Evolutionary conservation across 2,329 filamentous ascomycete genomes (phyloP).

Genomic region (Sclerotinia borealis): DNA sequence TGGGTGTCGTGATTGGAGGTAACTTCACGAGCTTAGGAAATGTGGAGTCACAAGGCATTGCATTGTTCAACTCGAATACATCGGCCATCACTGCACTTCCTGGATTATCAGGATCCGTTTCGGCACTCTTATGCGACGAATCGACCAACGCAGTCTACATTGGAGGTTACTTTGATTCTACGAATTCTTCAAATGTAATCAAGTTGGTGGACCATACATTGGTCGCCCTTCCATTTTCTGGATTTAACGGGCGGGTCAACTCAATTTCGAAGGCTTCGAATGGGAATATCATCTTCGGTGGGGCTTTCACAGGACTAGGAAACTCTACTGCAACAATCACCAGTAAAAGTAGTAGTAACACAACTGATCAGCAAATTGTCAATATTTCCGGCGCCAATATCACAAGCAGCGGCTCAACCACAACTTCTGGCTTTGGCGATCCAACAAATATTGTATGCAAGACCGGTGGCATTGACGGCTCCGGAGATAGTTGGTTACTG

Average conservation of each 20-base stretch:
- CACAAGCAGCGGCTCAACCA: constrained; percentile 56
- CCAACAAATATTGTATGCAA: constrained; percentile 81
- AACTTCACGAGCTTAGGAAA: constrained; percentile 91
- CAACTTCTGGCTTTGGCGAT: constrained; percentile 60
- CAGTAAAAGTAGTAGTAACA: constrained; percentile 33
- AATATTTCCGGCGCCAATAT: constrained; percentile 78
- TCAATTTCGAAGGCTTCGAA: constrained; percentile 76
- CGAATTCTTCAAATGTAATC: constrained; percentile 84
- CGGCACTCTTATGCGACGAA: constrained; percentile 75
- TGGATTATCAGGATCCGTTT: constrained; percentile 80
- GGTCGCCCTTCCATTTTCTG: constrained; percentile 79
- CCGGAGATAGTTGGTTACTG: constrained; percentile 80
- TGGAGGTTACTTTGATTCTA: constrained; percentile 75
- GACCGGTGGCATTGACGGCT: constrained; percentile 55
- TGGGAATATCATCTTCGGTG: constrained; percentile 87
- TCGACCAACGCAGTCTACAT: constrained; percentile 77
- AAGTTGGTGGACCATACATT: constrained; percentile 69
- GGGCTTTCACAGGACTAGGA: constrained; percentile 79
- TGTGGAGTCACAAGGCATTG: constrained; percentile 69
- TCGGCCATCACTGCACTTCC: constrained; percentile 64
- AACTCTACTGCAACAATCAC: constrained; percentile 60
- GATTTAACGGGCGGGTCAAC: constrained; percentile 88
- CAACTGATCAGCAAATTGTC: constrained; percentile 70
- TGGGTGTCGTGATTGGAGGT: constrained; percentile 79
- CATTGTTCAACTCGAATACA: constrained; percentile 70